Percentiles rank a stretch among this genome's conserved stretches.
These are phyloP conservation scores for Malus hybrid DNA, from an alignment of 331 rosid species.

Conservation along the genomic window DNA sequence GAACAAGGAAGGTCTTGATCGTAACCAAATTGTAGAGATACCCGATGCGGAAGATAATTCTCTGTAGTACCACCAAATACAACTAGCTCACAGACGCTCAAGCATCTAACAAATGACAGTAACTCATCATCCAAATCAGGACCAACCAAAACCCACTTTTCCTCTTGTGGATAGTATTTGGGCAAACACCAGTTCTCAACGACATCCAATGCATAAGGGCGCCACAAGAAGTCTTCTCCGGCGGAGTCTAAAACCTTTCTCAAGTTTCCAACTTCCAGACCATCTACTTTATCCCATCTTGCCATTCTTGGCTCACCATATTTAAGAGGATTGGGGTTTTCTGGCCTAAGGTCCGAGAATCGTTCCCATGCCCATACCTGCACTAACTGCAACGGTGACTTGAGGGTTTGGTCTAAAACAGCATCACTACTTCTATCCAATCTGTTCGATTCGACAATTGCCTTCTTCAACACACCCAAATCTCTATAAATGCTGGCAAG, in stretches of 20 bases:
- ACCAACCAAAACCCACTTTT: no score
- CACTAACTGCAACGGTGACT: slow-evolving; percentile 17
- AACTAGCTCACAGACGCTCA: background rate
- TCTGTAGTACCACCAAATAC: slow-evolving; percentile 2
- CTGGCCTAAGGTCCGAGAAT: slow-evolving; percentile 5
- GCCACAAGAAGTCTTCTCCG: background rate
- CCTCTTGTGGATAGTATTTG: no score
- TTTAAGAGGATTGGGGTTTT: background rate
- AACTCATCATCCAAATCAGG: no score
- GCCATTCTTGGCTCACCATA: slow-evolving; percentile 12
- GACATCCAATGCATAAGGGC: background rate
- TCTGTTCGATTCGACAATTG: no score
- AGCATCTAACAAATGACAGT: no score
- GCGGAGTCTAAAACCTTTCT: slow-evolving; percentile 1
- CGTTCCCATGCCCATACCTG: slow-evolving; percentile 37
- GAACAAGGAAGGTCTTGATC: slow-evolving; percentile 21
- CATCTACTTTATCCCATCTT: slow-evolving; percentile 4
- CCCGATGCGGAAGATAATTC: slow-evolving; percentile 23
- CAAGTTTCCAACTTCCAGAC: background rate
- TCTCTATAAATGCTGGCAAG: slow-evolving; percentile 31
- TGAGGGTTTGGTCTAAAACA: background rate
- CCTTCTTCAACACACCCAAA: no score
- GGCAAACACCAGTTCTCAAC: no score
- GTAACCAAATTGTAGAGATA: slow-evolving; percentile 21
- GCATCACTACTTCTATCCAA: background rate